phyloP scores from a whole-genome alignment of 75 land plant species.

The Pinus albicaulis region DNA sequence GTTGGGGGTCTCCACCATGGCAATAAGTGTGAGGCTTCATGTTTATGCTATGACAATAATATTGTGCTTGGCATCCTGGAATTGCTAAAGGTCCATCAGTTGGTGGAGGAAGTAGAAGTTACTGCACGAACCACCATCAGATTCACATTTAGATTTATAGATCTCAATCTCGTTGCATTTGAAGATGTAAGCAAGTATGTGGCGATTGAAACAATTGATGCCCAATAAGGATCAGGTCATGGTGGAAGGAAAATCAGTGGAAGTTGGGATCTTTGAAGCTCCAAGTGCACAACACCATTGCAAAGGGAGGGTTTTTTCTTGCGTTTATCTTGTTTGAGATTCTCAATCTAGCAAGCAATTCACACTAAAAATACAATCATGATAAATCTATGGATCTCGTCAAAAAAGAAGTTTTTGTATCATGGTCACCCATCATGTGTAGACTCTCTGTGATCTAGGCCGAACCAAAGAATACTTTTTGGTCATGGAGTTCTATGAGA shows the following conservation, averaged over 20 bases:
- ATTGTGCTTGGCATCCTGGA: too few species aligned
- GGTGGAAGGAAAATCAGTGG: constrained; percentile 87
- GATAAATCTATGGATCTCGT: constrained; percentile 75
- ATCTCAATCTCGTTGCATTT: too few species aligned
- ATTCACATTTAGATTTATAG: too few species aligned
- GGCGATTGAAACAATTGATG: too few species aligned
- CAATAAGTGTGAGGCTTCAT: too few species aligned
- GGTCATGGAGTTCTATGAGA: constrained; percentile 87
- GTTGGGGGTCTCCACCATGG: too few species aligned
- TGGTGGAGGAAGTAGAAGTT: too few species aligned
- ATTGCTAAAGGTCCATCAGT: too few species aligned
- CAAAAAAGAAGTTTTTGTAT: constrained; percentile 84
- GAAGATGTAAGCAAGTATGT: too few species aligned
- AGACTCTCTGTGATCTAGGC: constrained; percentile 73
- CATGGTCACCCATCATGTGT: constrained; percentile 66
- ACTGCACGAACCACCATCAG: too few species aligned
- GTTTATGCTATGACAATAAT: too few species aligned
- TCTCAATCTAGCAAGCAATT: constrained; percentile 61
- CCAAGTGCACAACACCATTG: constrained; percentile 65
- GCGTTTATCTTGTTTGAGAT: constrained; percentile 83
- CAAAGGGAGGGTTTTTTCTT: constrained; percentile 93
- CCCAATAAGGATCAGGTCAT: constrained; percentile 53
- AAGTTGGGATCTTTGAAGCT: constrained; percentile 75
- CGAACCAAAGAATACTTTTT: constrained; percentile 82
- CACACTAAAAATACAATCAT: constrained; percentile 91